Percentiles rank a stretch among this genome's conserved stretches.
These are phyloP conservation scores for Carex cristatella DNA, from an alignment of 176 grass and related monocot genomes.

Conservation along the genomic window DNA sequence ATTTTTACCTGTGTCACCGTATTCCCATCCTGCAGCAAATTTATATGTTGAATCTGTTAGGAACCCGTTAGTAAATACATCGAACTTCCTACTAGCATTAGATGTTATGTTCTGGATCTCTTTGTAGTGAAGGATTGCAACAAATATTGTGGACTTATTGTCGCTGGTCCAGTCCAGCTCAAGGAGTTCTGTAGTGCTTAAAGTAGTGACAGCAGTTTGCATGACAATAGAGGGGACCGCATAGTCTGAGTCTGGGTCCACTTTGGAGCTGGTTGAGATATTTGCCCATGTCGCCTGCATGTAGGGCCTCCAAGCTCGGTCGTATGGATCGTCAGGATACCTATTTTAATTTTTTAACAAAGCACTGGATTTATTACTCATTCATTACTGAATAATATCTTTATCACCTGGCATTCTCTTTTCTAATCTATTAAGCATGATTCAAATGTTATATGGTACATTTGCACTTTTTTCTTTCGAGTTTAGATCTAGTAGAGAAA, in stretches of 20 bases:
- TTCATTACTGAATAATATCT: too few species aligned
- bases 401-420: too few species aligned
- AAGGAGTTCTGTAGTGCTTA: neutral
- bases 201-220: neutral
- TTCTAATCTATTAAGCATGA: neutral
- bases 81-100: neutral
- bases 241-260: neutral
- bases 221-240: neutral
- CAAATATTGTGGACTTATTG: neutral
- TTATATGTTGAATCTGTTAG: too few species aligned
- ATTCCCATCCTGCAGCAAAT: neutral
- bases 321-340: constrained; percentile 30
- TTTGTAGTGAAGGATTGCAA: neutral
- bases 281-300: neutral
- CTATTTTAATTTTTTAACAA: neutral
- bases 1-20: neutral
- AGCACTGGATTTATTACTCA: too few species aligned
- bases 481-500: too few species aligned
- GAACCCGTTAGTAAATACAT: neutral
- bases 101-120: neutral
- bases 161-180: neutral
- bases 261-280: neutral
- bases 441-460: neutral
- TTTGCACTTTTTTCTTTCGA: neutral
- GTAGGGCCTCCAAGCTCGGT: constrained; percentile 32